Evolutionary conservation across 208 protist species (phyloP), one percentile per base, ranked within the genome.

Genomic region (Angomonas deanei): DNA sequence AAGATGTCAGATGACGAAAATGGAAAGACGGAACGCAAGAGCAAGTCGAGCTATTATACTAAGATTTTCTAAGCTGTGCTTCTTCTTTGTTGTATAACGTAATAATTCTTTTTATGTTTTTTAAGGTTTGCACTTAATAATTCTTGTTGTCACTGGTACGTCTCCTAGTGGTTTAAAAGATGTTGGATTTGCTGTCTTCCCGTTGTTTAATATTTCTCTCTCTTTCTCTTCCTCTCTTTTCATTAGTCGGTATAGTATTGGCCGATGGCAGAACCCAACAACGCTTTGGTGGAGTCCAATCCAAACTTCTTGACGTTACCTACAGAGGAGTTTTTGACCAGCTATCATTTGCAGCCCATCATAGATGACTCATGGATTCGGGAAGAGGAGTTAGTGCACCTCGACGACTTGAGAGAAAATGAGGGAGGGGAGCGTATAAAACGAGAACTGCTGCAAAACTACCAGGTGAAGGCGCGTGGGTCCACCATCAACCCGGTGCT

Each of bases 361-460:
- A 72, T 91, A 61, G 88, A 94, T 66, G 88, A 94, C 69, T 85
- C 75, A 6, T 94, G 88, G 88, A 85, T 94, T 34, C 82, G 88
- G 0, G 64, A 80, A 0, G 78, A 78, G 15, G 76, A 91, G 30
- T 71, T 92, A 47, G 83, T 92, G 11, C 70, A 84, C 21, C 70
- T 94, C 48, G 83, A 82, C 6, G 70, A 92, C 50, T 61, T 92
- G 11, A 64, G 78, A 15, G 83, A 90, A 3, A 85, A 72, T 0
- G 71, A 79, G 36, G 72, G 50, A 15, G 77, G 77, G 23, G 76
- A 89, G 66, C 38, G 63, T 6, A 76, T 83, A n/a, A 92, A 92
- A 75, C 48, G 80, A 34, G 85, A 94, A 47, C 82, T 94, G 5
- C 72, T 94, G 34, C 67, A 77, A 56, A 68, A 74, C 8, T 88